Evolutionary conservation across 768 basidiomycete genomes (phyloP), one percentile per base, ranked within the genome.

Genomic region (Stropharia rugosoannulata): DNA sequence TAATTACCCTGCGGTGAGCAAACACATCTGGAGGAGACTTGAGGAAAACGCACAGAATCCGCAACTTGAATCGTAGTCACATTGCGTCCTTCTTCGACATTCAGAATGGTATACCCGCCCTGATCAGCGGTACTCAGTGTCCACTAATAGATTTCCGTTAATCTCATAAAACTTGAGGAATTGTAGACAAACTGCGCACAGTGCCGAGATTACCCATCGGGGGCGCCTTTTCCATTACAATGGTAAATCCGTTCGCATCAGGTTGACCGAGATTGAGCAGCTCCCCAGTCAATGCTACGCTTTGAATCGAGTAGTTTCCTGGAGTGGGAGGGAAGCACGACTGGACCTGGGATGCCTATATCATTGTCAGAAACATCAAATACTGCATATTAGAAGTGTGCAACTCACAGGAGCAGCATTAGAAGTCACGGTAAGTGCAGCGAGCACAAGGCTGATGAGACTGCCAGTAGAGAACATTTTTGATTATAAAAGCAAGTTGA

Each of bases 201-300:
- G 53, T 51, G 22, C 56, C 56, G 13, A 57, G 40, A 29, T 57
- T 57, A 48, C 56, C 56, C 47, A 47, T 44, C 5, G 56, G 56
- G 15, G 56, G 46, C 12, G 51, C 46, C 27, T 57, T 57, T 41
- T 53, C 51, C 3, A 57, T 22, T 3, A 43, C 51, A 5, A 47
- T 27, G 22, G 52, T 47, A 19, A 57, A 57, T 13, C 45, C 51
- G 19, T 12, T 19, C 1, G 10, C 19, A 22, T 43, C 35, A 32
- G 32, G 51, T 11, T 53, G 51, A 7, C 56, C 56, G 10, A 57
- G 38, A 3, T 46, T 41, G 10, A 53, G 51, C 11, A 57, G 36
- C 44, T 57, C 56, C 15, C 45, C 37, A 5, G 56, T 25, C 9
- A 57, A 40, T 13, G 56, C 46, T 5, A 57, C 46, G 29, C 56